Conservation (phyloP, 495 filamentous ascomycete species). For the Penicillium soppii region DNA sequence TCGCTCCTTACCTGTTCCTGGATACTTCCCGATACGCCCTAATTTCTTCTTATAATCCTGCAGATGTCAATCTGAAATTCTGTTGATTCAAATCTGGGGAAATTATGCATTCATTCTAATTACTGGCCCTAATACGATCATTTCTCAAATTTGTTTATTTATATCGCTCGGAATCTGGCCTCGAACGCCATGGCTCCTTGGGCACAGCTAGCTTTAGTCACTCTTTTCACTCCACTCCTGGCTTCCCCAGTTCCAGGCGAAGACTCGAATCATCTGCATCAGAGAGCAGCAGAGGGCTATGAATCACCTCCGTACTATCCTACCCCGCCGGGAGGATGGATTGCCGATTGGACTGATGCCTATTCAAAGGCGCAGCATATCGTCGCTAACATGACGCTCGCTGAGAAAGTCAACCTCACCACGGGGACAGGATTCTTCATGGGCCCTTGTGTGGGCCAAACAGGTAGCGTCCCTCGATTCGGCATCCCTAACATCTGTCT, state of each 20-base stretch:
- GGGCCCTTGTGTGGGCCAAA: conserved; percentile 47
- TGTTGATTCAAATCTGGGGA: not conserved
- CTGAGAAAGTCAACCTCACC: conserved; percentile 94
- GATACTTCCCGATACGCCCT: not conserved
- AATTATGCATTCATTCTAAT: not conserved
- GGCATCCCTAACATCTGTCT: conserved; percentile 45
- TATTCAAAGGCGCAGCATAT: conserved; percentile 77
- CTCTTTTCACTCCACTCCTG: conserved; percentile 15
- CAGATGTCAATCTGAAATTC: not conserved
- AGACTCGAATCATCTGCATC: conserved; percentile 8
- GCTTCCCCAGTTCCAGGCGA: conserved; percentile 16
- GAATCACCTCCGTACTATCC: conserved; percentile 73
- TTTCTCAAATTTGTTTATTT: conserved; percentile 7
- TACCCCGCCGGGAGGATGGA: conserved; percentile 72
- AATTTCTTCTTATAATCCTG: not conserved
- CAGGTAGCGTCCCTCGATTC: conserved; percentile 38
- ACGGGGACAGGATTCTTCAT: conserved; percentile 61
- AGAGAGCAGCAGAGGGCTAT: conserved; percentile 16
- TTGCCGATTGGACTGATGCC: conserved; percentile 72
- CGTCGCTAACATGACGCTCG: conserved; percentile 80
- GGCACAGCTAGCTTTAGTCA: conserved; percentile 18
- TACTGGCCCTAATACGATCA: conserved; percentile 1
- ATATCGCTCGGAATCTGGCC: not conserved
- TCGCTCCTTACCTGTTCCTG: conserved; percentile 4
- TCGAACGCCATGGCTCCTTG: conserved; percentile 22